Conservation (phyloP, 345 rosid species). For the Eucalyptus urophylla region DNA sequence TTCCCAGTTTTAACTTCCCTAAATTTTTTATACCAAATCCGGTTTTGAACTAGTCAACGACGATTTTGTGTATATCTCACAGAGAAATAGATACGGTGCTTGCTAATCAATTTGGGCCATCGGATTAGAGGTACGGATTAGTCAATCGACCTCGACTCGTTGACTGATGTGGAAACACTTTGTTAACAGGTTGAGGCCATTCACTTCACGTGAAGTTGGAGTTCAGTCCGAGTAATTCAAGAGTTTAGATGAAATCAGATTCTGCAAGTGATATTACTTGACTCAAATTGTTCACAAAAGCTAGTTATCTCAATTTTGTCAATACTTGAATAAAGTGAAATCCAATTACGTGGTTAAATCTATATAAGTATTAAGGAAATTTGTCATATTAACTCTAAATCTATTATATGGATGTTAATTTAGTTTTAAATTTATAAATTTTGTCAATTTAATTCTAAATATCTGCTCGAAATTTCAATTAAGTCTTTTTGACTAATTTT, state of each 20-base stretch:
- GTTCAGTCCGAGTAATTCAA: background rate
- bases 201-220: background rate
- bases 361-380: too few species aligned
- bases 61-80: background rate
- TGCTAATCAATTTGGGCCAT: background rate
- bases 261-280: background rate
- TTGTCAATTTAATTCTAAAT: too few species aligned
- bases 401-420: too few species aligned
- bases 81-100: background rate
- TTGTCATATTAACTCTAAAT: too few species aligned
- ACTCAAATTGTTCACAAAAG: background rate
- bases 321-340: background rate
- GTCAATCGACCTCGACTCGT: background rate
- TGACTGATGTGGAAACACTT: background rate
- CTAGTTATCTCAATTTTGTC: background rate
- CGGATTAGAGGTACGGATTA: too few species aligned
- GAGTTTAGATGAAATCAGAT: background rate
- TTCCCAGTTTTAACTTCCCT: background rate
- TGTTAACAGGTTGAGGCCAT: background rate
- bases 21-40: background rate
- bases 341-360: background rate
- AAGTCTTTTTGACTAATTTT: too few species aligned
- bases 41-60: background rate
- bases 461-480: accelerated
- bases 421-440: too few species aligned